Evolutionary conservation across 1,284 basidiomycete genomes (phyloP).

Genomic region (Pseudozyma tsukubaensis): DNA sequence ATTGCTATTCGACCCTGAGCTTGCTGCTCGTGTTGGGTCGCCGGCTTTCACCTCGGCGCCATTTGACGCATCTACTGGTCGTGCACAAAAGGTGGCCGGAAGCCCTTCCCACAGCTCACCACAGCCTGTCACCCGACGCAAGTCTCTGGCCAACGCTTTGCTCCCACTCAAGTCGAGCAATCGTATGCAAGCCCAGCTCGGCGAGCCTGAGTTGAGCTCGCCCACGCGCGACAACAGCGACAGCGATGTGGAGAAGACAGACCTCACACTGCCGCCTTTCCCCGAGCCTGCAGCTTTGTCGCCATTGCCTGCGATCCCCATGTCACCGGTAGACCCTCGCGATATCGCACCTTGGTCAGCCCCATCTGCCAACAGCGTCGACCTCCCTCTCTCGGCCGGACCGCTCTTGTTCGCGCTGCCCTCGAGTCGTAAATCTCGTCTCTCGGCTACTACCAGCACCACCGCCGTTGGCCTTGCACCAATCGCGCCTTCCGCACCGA

Average conservation of each 20-base stretch:
- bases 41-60: not conserved
- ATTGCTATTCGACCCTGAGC: conserved; percentile 44
- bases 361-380: conserved; percentile 4
- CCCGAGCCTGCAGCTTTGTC: conserved; percentile 9
- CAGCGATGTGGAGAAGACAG: conserved; percentile 12
- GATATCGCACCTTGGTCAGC: conserved; percentile 35
- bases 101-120: conserved; percentile 19
- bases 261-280: conserved; percentile 5
- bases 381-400: conserved; percentile 12
- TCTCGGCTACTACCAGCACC: conserved; percentile 29
- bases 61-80: conserved; percentile 4
- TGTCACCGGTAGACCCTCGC: conserved; percentile 14
- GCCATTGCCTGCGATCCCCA: not conserved
- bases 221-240: conserved; percentile 5
- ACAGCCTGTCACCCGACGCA: conserved; percentile 14
- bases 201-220: conserved; percentile 6
- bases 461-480: conserved; percentile 13
- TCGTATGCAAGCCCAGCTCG: conserved; percentile 21
- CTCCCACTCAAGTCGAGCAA: conserved; percentile 21
- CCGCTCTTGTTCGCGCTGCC: conserved; percentile 29
- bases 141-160: conserved; percentile 18
- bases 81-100: not conserved
- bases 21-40: conserved; percentile 23
- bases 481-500: not conserved
- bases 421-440: conserved; percentile 18